Evolutionary conservation across 2,329 filamentous ascomycete genomes (phyloP), one percentile per base, ranked within the genome.

Genomic region (Aspergillus hiratsukae): DNA sequence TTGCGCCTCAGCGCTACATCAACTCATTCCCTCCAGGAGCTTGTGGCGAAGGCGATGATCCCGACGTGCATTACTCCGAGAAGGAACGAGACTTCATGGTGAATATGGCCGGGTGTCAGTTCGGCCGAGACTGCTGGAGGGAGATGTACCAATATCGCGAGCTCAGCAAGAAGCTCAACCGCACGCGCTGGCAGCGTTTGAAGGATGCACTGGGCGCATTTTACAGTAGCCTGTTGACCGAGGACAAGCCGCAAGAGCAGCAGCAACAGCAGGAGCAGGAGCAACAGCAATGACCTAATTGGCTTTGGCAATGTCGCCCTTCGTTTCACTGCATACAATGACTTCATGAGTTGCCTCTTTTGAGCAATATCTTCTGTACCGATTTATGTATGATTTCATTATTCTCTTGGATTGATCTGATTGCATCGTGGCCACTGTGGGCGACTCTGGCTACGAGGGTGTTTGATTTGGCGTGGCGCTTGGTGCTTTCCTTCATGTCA

Each of bases 21-120:
- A 99, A 97, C 80, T 90, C 90, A 59, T 99, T 97, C 76, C 93
- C 94, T 0, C 85, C 85, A 0, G 93, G 91, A 7, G 94, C 94
- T 1, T 99, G 94, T 73, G 87, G 86, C 29, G 68, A 75, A 21
- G 67, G 64, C 17, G 66, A 64, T 8, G 85, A 97, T 66, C 83
- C 85, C 1, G 81, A 82, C 17, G 87, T 95, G 59, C 95, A 99
- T 75, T 99, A 99, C 72, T 82, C 89, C 64, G 81, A 94, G 73
- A 81, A 84, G 45, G 91, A 95, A 58, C 85, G 90, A 28, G 94
- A 99, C 73, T 97, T 99, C 69, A 66, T 97, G 49, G 93, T 99
- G 67, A 99, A 97, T 74, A 97, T 99, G 93, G 94, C 94, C 5
- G 94, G 94, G 3, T 99, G 94, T 72, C 89, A 96, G 74, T 97